phyloP scores from a whole-genome alignment of 2,329 filamentous ascomycete genomes.

The Bisporella sp. region DNA sequence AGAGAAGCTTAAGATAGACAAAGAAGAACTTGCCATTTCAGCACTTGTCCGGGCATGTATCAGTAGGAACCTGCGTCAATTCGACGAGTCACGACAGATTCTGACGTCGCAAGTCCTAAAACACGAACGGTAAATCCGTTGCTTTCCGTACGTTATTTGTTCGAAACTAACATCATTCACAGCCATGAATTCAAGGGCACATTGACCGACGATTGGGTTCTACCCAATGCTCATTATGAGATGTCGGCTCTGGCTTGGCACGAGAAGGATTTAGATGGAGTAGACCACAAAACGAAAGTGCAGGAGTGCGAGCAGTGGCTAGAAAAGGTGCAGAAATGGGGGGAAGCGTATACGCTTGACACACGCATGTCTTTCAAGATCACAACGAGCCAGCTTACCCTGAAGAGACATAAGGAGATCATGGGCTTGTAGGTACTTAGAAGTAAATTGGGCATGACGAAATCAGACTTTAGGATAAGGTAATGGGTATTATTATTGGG shows the following conservation, averaged over 20 bases:
- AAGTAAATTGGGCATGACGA: too few relatives aligned
- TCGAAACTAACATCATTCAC: slow-evolving; percentile 8
- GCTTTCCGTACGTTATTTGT: background rate
- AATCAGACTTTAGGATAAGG: too few relatives aligned
- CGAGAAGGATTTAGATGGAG: slow-evolving; percentile 38
- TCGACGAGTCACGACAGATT: slow-evolving; percentile 57
- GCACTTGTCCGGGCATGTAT: slow-evolving; percentile 61
- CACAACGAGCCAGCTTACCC: slow-evolving; percentile 19
- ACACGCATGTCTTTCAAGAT: slow-evolving; percentile 63
- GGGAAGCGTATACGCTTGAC: slow-evolving; percentile 66
- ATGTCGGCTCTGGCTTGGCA: slow-evolving; percentile 76
- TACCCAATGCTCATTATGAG: slow-evolving; percentile 78
- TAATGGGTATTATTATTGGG: too few relatives aligned
- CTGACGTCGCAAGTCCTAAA: slow-evolving; percentile 56
- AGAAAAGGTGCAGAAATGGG: slow-evolving; percentile 63
- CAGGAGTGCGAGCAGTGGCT: slow-evolving; percentile 58
- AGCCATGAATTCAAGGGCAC: slow-evolving; percentile 50
- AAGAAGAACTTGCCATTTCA: slow-evolving; percentile 57
- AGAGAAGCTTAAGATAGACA: slow-evolving; percentile 42
- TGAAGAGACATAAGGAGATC: slow-evolving; percentile 20
- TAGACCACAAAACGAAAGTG: slow-evolving; percentile 37
- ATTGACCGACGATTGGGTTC: slow-evolving; percentile 61
- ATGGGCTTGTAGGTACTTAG: slow-evolving; percentile 7
- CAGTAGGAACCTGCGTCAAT: slow-evolving; percentile 54
- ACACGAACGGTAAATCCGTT: slow-evolving; percentile 50